A percentile compares a stretch with the other conserved stretches of the same genome.
phyloP scores from a whole-genome alignment of 108 stramenopile genomes.

The Pseudonitzschia multiseries region DNA sequence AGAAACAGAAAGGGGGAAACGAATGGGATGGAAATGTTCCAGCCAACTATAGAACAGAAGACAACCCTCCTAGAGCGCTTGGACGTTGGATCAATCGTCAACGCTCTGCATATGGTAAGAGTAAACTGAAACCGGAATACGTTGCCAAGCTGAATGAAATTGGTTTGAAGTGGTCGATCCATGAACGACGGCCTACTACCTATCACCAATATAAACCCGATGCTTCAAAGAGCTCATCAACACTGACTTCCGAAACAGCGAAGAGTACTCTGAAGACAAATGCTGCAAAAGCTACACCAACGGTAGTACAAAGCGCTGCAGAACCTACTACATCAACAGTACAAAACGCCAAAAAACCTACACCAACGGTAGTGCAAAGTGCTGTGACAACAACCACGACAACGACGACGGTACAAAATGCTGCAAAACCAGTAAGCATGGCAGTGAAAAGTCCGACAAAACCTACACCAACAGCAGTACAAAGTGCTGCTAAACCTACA shows the following conservation, averaged over 20 bases:
- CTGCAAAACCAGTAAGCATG: constrained; percentile 14
- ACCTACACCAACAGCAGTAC: neutral
- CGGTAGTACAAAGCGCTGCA: neutral
- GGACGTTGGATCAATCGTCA: constrained; percentile 89
- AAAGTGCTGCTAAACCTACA: neutral
- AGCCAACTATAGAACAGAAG: constrained; percentile 67
- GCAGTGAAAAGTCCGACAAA: too few relatives aligned
- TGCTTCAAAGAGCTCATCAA: constrained; percentile 1
- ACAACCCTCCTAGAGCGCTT: constrained; percentile 68
- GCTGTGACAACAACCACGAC: neutral
- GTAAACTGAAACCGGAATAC: constrained; percentile 79
- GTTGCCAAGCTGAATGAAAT: constrained; percentile 62
- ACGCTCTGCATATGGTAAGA: constrained; percentile 72
- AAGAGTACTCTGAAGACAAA: constrained; percentile 47
- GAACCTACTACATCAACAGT: neutral
- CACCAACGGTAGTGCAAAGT: neutral
- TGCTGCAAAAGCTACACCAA: constrained; percentile 44
- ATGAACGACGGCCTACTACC: constrained; percentile 44
- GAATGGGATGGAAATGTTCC: constrained; percentile 87
- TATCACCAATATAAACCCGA: constrained; percentile 21
- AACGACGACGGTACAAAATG: neutral
- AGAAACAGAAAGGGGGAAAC: constrained; percentile 32
- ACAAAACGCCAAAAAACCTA: neutral
- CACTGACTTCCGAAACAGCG: neutral
- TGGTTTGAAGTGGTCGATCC: constrained; percentile 80